Conservation (phyloP, 768 basidiomycete species). For the Leccinum subgranulosum region DNA sequence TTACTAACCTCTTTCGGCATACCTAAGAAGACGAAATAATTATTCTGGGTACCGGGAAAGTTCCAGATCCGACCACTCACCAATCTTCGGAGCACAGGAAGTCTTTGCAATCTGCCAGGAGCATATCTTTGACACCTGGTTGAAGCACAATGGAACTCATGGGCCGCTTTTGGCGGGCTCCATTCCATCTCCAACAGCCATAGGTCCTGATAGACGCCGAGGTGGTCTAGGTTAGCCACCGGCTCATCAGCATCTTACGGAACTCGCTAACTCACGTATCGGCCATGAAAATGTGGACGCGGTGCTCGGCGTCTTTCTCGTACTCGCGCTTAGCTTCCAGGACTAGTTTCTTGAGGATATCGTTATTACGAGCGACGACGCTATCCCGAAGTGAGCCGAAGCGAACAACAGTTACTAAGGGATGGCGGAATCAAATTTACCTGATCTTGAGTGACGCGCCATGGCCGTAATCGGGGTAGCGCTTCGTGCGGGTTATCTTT, state of each 20-base stretch:
- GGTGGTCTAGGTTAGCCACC: not conserved
- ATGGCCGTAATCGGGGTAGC: constrained; percentile 72
- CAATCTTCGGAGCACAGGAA: constrained; percentile 83
- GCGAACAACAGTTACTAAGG: constrained; percentile 13
- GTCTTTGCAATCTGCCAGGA: constrained; percentile 81
- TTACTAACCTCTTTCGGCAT: constrained; percentile 79
- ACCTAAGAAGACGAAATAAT: constrained; percentile 47
- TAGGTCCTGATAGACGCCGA: constrained; percentile 47
- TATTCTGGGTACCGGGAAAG: constrained; percentile 18
- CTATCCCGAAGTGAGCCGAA: constrained; percentile 35
- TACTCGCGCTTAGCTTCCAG: constrained; percentile 86
- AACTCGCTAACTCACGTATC: constrained; percentile 63
- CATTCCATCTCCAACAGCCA: constrained; percentile 85
- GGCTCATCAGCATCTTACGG: constrained; percentile 2
- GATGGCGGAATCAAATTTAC: constrained; percentile 33
- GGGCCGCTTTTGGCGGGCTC: constrained; percentile 82
- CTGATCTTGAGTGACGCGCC: constrained; percentile 78
- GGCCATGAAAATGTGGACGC: constrained; percentile 85
- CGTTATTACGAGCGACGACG: constrained; percentile 85
- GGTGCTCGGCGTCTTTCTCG: constrained; percentile 87
- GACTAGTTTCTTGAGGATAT: constrained; percentile 83
- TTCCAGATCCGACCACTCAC: constrained; percentile 42
- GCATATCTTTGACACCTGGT: constrained; percentile 89
- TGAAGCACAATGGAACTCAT: constrained; percentile 92
- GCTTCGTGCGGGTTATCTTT: constrained; percentile 79